Percentiles rank a stretch among this genome's conserved stretches.
phyloP scores from a whole-genome alignment of 2,329 filamentous ascomycete genomes.

The Alternaria longipes region DNA sequence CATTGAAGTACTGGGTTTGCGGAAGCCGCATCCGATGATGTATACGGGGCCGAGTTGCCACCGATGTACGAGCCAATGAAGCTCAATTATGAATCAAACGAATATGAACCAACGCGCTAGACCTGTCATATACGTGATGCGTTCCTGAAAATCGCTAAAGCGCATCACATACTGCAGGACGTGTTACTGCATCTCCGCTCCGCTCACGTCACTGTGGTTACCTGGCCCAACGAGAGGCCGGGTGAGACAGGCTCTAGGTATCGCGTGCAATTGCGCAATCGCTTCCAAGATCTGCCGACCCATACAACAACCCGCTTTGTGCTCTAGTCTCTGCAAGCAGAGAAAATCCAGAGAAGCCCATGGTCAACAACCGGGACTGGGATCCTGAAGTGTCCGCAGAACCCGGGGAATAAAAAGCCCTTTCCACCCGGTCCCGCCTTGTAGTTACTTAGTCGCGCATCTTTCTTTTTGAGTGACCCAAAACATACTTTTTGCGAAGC shows the following conservation, averaged over 20 bases:
- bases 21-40: constrained; percentile 15
- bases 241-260: constrained; percentile 27
- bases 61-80: constrained; percentile 22
- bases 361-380: constrained; percentile 20
- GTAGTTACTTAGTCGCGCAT: constrained; percentile 15
- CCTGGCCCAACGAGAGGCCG: constrained; percentile 9
- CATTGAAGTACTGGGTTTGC: constrained; percentile 14
- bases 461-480: constrained; percentile 11
- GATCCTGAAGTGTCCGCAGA: constrained; percentile 8
- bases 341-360: constrained; percentile 15
- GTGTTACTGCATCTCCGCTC: constrained; percentile 7
- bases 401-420: constrained; percentile 24
- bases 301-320: constrained; percentile 32
- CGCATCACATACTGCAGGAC: constrained; percentile 5
- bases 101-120: constrained; percentile 2
- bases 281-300: constrained; percentile 46
- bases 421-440: constrained; percentile 8
- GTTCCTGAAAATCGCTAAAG: constrained; percentile 9
- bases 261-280: constrained; percentile 53
- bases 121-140: constrained; percentile 8
- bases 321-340: constrained; percentile 31
- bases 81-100: constrained; percentile 22
- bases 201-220: constrained; percentile 20
- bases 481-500: constrained; percentile 1
- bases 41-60: constrained; percentile 37